Evolutionary conservation across 306 rosid species (phyloP), one percentile per base, ranked within the genome.

Genomic region (Quercus engelmannii): DNA sequence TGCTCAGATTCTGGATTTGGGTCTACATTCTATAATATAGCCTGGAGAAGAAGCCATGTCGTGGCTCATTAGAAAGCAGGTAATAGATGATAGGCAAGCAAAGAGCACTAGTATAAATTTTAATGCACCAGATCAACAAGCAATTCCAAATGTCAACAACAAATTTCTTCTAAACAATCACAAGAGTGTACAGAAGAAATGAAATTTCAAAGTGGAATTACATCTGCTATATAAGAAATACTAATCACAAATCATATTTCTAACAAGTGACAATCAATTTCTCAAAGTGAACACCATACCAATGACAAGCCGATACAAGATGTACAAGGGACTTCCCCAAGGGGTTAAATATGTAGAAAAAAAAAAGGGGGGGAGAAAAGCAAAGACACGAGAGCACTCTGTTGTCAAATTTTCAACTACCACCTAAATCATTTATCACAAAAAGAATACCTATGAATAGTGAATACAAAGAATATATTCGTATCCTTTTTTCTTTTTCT

Each of bases 381-480:
- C 23, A 17, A 76, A 80, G 49, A 80, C 71, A 57, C 74, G 41
- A 8, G 64, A 59, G 57, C n/a, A 23, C 77, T 69, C 3, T 8
- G 52, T 43, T 46, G 49, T 69, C 61, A 75, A 73, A 81, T 58
- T 80, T 59, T 56, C 35, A 64, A 63, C 78, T 77, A 73, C 89
- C 81, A 82, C 67, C 84, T 78, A 69, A 52, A 54, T 74, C 65
- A 31, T 84, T 59, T 38, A 65, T 26, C 54, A 73, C 74, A 73
- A 75, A 20, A 63, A 71, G 31, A 77, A 73, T 56, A 74, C 20
- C 62, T n/a, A 23, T 33, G 65, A 73, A 69, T 67, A 81, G 26
- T 33, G 65, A 73, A 69, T 67, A 81, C 80, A 81, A 71, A 78
- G 81, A 85, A 82, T 83, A 81, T 80, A 78, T 51, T 71, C 83